These are phyloP conservation scores for Erysimum cheiranthoides DNA, from an alignment of 345 rosid genomes.

Conservation along the genomic window DNA sequence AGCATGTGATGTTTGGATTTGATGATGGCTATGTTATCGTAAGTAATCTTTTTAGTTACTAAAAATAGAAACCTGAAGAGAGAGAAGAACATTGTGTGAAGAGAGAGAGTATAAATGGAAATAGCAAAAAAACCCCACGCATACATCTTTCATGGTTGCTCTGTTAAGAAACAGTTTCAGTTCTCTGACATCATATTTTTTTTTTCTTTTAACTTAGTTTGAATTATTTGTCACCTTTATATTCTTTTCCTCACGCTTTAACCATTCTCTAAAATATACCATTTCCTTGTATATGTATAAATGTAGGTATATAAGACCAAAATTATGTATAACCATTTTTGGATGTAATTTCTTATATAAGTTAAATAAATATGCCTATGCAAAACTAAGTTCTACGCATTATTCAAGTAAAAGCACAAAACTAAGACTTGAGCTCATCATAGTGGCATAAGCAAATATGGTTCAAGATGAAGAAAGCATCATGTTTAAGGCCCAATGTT, in stretches of 20 bases:
- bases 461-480: not conserved
- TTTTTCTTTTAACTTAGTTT: conserved; percentile 17
- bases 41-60: conserved; percentile 36
- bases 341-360: conserved; percentile 3
- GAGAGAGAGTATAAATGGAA: conserved; percentile 17
- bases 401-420: not conserved
- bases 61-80: conserved; percentile 39
- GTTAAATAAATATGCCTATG: not conserved
- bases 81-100: conserved; percentile 31
- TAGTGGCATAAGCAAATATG: not conserved
- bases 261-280: conserved; percentile 30
- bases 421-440: not conserved
- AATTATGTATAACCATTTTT: conserved; percentile 34
- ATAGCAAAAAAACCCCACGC: conserved; percentile 46
- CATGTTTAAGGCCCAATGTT: not conserved
- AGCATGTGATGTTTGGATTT: conserved; percentile 35
- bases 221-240: conserved; percentile 33
- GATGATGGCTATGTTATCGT: conserved; percentile 33
- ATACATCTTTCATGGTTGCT: conserved; percentile 45
- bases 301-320: conserved; percentile 32
- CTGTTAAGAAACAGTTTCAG: conserved; percentile 48
- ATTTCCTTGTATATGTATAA: conserved; percentile 43
- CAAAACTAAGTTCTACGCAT: not conserved
- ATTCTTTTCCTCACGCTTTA: conserved; percentile 43
- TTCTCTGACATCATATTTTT: conserved; percentile 42